These are phyloP conservation scores for Phascolomyces articulosus DNA, from an alignment of 371 early-diverging fungal genomes.

Conservation along the genomic window DNA sequence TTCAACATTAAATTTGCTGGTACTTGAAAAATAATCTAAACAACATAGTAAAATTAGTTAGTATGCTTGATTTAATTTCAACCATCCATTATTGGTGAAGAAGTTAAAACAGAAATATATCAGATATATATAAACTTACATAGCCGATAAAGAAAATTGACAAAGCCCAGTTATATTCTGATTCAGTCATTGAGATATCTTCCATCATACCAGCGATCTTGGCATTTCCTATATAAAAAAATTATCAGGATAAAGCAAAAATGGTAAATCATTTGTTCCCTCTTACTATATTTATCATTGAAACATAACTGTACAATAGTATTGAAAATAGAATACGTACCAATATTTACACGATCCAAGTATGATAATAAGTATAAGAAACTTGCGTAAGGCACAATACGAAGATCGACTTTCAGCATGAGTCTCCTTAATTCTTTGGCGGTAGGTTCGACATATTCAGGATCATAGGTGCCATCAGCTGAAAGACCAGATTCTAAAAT, in stretches of 20 bases:
- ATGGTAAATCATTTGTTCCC: no score
- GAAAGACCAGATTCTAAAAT: not conserved
- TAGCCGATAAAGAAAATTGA: constrained; percentile 71
- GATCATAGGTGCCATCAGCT: no score
- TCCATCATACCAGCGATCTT: constrained; percentile 53
- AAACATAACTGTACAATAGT: not conserved
- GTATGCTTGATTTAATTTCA: not conserved
- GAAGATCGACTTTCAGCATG: constrained; percentile 21
- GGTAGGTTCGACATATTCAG: not conserved
- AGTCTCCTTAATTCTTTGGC: constrained; percentile 11
- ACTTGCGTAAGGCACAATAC: constrained; percentile 38
- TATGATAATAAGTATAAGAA: constrained; percentile 54
- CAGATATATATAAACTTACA: no score
- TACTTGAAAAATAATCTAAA: constrained; percentile 28
- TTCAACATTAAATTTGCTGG: constrained; percentile 75
- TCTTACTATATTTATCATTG: no score
- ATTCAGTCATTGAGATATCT: constrained; percentile 44
- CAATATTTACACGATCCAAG: constrained; percentile 58
- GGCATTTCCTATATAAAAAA: constrained; percentile 45
- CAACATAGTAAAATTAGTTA: not conserved
- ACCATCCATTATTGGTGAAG: no score
- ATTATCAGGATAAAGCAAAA: not conserved
- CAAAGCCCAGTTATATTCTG: constrained; percentile 59
- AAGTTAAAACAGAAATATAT: no score
- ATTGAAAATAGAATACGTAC: constrained; percentile 14